Percentiles rank a stretch among this genome's conserved stretches.
Evolutionary conservation across 2,329 filamentous ascomycete species (phyloP).

Genomic region (Capronia americana): DNA sequence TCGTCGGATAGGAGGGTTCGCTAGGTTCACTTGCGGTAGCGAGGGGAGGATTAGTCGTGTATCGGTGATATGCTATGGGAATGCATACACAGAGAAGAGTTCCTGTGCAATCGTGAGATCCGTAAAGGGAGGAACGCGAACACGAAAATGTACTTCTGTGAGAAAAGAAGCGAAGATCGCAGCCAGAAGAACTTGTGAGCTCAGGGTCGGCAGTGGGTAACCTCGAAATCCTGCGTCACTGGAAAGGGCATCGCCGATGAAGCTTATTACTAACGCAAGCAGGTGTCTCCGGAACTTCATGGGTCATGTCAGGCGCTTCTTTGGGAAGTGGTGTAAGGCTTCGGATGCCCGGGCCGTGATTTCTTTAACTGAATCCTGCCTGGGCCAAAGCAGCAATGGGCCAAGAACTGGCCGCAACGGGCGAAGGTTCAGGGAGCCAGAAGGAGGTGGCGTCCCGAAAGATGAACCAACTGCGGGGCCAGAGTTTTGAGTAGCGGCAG

Average conservation of each 20-base stretch:
- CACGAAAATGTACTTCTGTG: background rate
- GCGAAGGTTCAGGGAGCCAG: background rate
- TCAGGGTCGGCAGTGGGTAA: background rate
- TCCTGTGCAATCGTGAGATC: background rate
- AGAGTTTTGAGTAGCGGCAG: background rate
- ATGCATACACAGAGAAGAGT: background rate
- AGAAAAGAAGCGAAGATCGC: background rate
- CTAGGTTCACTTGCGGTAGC: background rate
- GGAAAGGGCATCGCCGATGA: background rate
- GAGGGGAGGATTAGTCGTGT: background rate
- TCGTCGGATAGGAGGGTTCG: slow-evolving; percentile 6
- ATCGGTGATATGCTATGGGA: background rate
- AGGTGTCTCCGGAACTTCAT: background rate
- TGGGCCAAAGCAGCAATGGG: background rate
- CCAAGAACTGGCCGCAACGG: background rate
- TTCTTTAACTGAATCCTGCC: background rate
- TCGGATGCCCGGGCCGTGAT: background rate
- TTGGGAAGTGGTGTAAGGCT: background rate
- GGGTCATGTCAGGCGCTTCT: background rate
- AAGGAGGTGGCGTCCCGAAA: background rate
- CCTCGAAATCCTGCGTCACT: background rate
- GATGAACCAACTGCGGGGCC: background rate
- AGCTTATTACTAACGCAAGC: background rate
- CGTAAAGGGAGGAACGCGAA: background rate
- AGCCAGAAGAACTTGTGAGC: background rate